Evolutionary conservation across 306 rosid species (phyloP).

Genomic region (Quercus aquifolioides): DNA sequence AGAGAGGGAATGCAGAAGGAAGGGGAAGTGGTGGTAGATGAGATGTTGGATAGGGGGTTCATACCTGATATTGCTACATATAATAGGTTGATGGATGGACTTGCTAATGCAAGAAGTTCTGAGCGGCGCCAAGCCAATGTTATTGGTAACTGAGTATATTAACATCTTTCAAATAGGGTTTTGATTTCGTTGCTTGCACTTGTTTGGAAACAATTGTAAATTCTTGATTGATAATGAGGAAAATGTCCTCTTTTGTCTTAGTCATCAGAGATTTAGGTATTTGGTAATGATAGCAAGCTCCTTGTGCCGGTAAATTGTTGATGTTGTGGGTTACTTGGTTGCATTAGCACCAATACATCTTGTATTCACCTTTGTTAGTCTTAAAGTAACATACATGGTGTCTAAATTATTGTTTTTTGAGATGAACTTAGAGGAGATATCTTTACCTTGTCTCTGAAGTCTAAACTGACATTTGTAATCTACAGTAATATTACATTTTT

Average conservation of each 20-base stretch:
- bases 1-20: conserved; percentile 47
- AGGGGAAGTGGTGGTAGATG: conserved; percentile 60
- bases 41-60: conserved; percentile 77
- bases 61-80: conserved; percentile 69
- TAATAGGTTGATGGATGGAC: conserved; percentile 55
- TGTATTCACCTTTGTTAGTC: neutral
- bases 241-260: neutral
- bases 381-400: neutral
- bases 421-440: neutral
- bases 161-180: neutral
- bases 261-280: conserved; percentile 1
- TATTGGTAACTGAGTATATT: conserved; percentile 18
- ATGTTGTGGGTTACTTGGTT: neutral
- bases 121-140: neutral
- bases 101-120: conserved; percentile 19
- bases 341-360: neutral
- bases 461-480: neutral
- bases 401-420: neutral
- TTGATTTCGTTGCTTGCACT: neutral
- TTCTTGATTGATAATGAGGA: neutral
- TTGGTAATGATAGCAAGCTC: neutral
- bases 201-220: neutral
- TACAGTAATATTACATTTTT: neutral
- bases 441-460: neutral
- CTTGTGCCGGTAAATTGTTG: neutral